Conservation (phyloP, 2,329 filamentous ascomycete genomes). For the Diaporthe vexans region DNA sequence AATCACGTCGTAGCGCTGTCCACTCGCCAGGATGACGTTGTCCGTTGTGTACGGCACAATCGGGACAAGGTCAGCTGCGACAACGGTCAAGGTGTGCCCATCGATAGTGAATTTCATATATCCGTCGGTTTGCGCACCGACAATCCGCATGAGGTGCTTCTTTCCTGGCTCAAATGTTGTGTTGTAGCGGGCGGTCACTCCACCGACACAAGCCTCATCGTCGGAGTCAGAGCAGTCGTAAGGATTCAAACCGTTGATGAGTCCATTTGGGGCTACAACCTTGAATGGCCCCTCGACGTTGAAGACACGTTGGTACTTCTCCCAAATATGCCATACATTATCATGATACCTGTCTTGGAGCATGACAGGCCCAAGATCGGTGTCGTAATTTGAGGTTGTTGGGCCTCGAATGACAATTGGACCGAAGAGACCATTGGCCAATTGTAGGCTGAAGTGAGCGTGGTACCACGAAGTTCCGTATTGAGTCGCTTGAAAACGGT, state of each 20-base stretch:
- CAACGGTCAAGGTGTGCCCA: slow-evolving; percentile 69
- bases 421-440: slow-evolving; percentile 70
- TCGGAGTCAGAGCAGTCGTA: slow-evolving; percentile 31
- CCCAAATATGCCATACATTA: slow-evolving; percentile 41
- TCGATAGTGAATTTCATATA: slow-evolving; percentile 66
- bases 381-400: slow-evolving; percentile 70
- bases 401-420: slow-evolving; percentile 74
- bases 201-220: slow-evolving; percentile 39
- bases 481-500: slow-evolving; percentile 68
- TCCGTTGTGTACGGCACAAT: slow-evolving; percentile 66
- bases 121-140: slow-evolving; percentile 61
- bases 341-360: slow-evolving; percentile 71
- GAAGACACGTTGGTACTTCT: slow-evolving; percentile 22
- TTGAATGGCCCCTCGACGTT: slow-evolving; percentile 14
- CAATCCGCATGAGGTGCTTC: slow-evolving; percentile 60
- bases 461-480: slow-evolving; percentile 56
- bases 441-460: slow-evolving; percentile 66
- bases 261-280: slow-evolving; percentile 21
- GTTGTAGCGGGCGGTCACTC: slow-evolving; percentile 46
- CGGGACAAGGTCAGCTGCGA: slow-evolving; percentile 69
- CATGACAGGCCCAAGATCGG: slow-evolving; percentile 72
- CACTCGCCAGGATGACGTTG: slow-evolving; percentile 59
- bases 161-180: slow-evolving; percentile 51
- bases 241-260: slow-evolving; percentile 33
- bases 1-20: slow-evolving; percentile 48